Base-by-base conservation (phyloP, 371 early-diverging fungal genomes). In the Lichtheimia ornata region DNA sequence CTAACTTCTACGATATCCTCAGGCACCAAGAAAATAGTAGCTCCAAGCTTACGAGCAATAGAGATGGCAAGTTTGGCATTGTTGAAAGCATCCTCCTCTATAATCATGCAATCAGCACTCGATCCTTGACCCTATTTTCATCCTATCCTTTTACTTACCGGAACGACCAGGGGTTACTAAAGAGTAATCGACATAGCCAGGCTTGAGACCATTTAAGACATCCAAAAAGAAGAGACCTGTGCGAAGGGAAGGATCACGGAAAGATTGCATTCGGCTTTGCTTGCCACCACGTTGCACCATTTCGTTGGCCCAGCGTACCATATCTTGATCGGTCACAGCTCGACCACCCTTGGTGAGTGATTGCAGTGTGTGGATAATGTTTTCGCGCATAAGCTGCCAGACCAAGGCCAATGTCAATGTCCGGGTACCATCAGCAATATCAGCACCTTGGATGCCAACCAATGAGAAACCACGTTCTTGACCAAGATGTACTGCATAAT, bases 341-440 rank as follows among this genome's bases (percentile, higher is more conserved):
- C 86, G 78, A 42, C 96, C 96, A 49, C 81, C 77, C 58, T 90
- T 87, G 28, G 91, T 88, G 40, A 96, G 79, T 25, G 89, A 87
- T 71, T 91, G 89, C 61, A 97, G 76, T 6, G 96, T 96, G 68
- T 92, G 94, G 35, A 96, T 83, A 56, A 97, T 90, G 73, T 97
- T 93, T 64, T 93, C 94, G 41, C 98, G 90, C 98, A 97, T 97
- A 75, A 97, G 79, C 81, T 97, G 97, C 98, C 98, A 97, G 40
- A 93, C 93, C 20, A 96, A 76, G 12, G 84, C 88, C 42, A 97
- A 81, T 5, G 94, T 95, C 50, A 97, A 79, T 6, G 90, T 95
- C 44, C 89, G 91, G 59, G 81, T 84, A 30, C 95, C 97, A 63
- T 97, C 97, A 15, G 89, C 89, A 63, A 97, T 89, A 75, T 97